Evolutionary conservation across 23 red algal species (phyloP).

Genomic region (Gracilaria gracilis): DNA sequence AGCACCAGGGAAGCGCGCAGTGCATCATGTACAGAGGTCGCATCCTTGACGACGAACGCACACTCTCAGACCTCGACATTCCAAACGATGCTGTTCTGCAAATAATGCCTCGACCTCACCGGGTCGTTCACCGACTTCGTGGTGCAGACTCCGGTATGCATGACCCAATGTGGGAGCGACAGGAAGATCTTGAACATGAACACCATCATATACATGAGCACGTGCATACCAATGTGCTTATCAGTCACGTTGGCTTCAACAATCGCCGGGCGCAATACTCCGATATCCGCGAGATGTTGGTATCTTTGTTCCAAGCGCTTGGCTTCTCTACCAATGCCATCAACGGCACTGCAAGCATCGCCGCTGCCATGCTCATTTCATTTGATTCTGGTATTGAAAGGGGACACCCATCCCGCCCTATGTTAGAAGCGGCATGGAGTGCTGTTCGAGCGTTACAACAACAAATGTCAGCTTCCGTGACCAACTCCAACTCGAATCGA

Average conservation of each 20-base stretch:
- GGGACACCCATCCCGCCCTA: neutral
- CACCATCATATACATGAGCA: conserved; percentile 33
- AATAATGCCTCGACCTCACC: conserved; percentile 11
- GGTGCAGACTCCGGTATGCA: neutral
- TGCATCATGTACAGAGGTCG: conserved; percentile 36
- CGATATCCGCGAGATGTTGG: conserved; percentile 20
- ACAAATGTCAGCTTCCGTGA: neutral
- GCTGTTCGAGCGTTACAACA: neutral
- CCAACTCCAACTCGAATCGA: neutral
- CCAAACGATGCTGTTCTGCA: conserved; percentile 25
- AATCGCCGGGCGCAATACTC: neutral
- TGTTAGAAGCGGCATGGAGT: conserved; percentile 6
- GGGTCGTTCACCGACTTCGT: neutral
- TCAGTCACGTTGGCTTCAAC: conserved; percentile 29
- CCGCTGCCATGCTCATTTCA: conserved; percentile 8
- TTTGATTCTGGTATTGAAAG: conserved; percentile 9
- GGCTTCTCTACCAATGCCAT: conserved; percentile 18
- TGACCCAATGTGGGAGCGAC: neutral
- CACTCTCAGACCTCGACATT: neutral
- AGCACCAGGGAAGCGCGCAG: neutral
- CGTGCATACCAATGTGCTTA: conserved; percentile 35
- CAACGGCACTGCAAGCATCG: conserved; percentile 10
- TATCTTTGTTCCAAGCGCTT: conserved; percentile 31
- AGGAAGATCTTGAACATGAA: conserved; percentile 30
- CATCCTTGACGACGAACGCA: neutral